Base-by-base conservation (phyloP, 805 yeast genomes). In the Lipomyces chichibuensis region DNA sequence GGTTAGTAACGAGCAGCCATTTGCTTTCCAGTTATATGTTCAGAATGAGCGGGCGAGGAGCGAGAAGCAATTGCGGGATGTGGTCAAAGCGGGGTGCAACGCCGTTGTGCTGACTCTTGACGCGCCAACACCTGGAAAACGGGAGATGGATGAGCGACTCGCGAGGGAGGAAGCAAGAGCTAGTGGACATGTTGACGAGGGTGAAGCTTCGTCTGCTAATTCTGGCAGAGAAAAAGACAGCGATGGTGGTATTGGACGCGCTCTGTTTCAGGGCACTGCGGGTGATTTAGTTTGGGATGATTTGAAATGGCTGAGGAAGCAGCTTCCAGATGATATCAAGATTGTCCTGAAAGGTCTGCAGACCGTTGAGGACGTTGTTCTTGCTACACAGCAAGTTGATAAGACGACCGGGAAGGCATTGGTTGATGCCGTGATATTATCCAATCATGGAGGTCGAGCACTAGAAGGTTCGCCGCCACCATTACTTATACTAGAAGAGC, bases 381-480 rank as follows among this genome's bases (percentile, higher is more conserved):
- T 65, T 32, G 71, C 72, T 29, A 46, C 72, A 23, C 46, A 68
- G 37, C 68, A 62, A 35, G 23, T 33, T 5, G 59, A 69, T 35
- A 62, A 63, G 8, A 27, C 23, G 17, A 72, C 63, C 14, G 74
- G 64, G 43, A 53, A 60, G 29, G 69, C 69, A 23, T 64, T 72
- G 17, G 71, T 73, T 46, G 83, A 83, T 55, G 91, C 89, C 3
- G 84, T 86, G 20, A 81, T 88, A 20, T 76, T 88, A 9, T 86
- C 90, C 9, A 87, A 88, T 72, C 90, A 87, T 76, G 91, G 91
- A 25, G 91, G 91, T n/a, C 80, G 90, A 64, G 90, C 88, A 69
- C 77, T 89, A 63, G 92, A 89, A 70, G 85, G 81, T 56, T 82
- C 88, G 0, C 81, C 82, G 70, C 85, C 92, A 0, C 85, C 90